Base-by-base conservation (phyloP, 352 stramenopile species). In the Pythium chondricola region DNA sequence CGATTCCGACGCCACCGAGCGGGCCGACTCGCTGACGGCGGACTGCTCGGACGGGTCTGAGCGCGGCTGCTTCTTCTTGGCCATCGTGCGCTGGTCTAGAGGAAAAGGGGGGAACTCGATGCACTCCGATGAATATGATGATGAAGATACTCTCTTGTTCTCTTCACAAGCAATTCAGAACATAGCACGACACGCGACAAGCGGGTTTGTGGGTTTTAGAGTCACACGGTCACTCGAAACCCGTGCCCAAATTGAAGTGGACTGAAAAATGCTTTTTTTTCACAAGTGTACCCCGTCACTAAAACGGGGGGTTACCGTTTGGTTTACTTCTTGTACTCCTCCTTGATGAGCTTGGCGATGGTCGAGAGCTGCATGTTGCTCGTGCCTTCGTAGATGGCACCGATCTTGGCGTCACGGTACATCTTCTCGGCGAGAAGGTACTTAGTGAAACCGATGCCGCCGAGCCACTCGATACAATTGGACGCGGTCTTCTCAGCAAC, bases 331-430 rank as follows among this genome's bases (percentile, higher is more conserved):
- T 86, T 87, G 69, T 88, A 96, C 56, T 96, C 76, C 24, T 95
- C 71, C 52, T 92, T 80, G 42, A 97, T 65, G 14, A 96, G 56
- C 65, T 96, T 96, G 41, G 88, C 86, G 52, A 97, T 97, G 10
- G 85, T 96, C 42, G 77, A 90, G 32, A 98, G 86, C 82, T 98
- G 93, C 78, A 98, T 98, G 67, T 98, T 98, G 61, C 80, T 97
- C 10, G 94, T 98, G 20, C 96, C 96, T 71, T 98, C 96, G 73
- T 99, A 99, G 48, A 98, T 99, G 20, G 83, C 78, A 38, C 94
- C 94, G 56, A 99, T 97, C 69, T 98, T 98, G 58, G 92, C 96
- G 66, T 99, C 96, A 47, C 96, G 85, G 63, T 91, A 98, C 58
- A 98, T 98, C 59, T 98, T 98, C 59, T 99, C 95, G 0, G 87